Percentiles rank a stretch among this genome's conserved stretches.
Conservation (phyloP, 2,329 filamentous ascomycete species). For the Neophaeococcomyces mojaviensis region DNA sequence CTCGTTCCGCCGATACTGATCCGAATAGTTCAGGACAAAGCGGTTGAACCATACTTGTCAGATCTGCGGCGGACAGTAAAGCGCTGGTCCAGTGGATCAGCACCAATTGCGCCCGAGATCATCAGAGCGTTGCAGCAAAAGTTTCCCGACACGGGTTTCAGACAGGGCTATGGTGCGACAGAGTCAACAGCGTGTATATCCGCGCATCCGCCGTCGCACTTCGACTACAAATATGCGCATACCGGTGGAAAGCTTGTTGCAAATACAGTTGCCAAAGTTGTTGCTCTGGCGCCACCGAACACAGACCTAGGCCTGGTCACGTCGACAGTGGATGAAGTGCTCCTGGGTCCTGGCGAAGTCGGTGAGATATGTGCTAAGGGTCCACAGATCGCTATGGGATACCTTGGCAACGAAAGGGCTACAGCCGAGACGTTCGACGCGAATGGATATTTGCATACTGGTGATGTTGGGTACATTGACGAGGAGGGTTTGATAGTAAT, state of each 20-base stretch:
- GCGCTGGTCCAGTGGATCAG: constrained; percentile 54
- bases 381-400: constrained; percentile 73
- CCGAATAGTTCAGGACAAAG: constrained; percentile 48
- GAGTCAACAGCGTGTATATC: constrained; percentile 58
- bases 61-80: constrained; percentile 47
- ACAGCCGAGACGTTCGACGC: constrained; percentile 63
- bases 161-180: constrained; percentile 64
- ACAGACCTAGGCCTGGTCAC: constrained; percentile 24
- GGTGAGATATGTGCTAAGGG: constrained; percentile 65
- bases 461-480: constrained; percentile 59
- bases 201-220: constrained; percentile 49
- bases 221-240: constrained; percentile 52
- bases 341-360: constrained; percentile 41
- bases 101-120: constrained; percentile 51
- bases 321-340: constrained; percentile 36
- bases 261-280: constrained; percentile 51
- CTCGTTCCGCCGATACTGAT: constrained; percentile 57
- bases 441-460: constrained; percentile 51
- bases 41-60: constrained; percentile 43
- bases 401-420: constrained; percentile 64
- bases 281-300: constrained; percentile 31
- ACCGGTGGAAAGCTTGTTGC: constrained; percentile 42
- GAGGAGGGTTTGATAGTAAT: constrained; percentile 45
- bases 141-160: constrained; percentile 55
- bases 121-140: constrained; percentile 48